A percentile compares a stretch with the other conserved stretches of the same genome.
These are phyloP conservation scores for Sclerotiophoma versabilis DNA, from an alignment of 2,329 filamentous ascomycete genomes.

Conservation along the genomic window DNA sequence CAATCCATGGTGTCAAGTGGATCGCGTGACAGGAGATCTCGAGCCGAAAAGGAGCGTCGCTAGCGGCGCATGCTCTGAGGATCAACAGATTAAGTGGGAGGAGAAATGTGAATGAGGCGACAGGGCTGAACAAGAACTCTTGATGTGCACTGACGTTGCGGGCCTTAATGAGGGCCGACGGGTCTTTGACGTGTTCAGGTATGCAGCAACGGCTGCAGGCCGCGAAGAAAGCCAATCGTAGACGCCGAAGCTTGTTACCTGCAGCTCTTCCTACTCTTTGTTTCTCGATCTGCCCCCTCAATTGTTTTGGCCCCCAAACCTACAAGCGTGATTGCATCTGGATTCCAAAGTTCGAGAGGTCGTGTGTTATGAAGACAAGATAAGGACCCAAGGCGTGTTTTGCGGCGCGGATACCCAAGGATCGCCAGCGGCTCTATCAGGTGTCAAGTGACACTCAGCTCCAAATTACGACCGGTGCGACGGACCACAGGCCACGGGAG, in stretches of 20 bases:
- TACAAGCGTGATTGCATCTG: conserved; percentile 7
- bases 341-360: conserved; percentile 16
- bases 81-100: conserved; percentile 19
- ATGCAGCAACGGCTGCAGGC: conserved; percentile 37
- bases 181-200: conserved; percentile 45
- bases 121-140: conserved; percentile 38
- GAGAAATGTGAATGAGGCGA: conserved; percentile 26
- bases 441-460: conserved; percentile 5
- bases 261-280: conserved; percentile 37
- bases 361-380: conserved; percentile 3
- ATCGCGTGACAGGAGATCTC: conserved; percentile 35
- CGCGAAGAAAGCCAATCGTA: conserved; percentile 44
- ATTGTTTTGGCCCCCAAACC: conserved; percentile 41
- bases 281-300: conserved; percentile 25
- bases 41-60: conserved; percentile 28
- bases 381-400: background rate
- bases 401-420: conserved; percentile 1
- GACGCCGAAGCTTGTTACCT: conserved; percentile 46
- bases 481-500: conserved; percentile 1
- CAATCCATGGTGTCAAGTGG: conserved; percentile 43
- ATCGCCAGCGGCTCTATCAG: conserved; percentile 3
- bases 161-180: conserved; percentile 32
- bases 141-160: conserved; percentile 38
- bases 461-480: background rate
- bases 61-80: conserved; percentile 25